Base-by-base conservation (phyloP, 768 basidiomycete species). In the Udeniomyces megalosporus region DNA sequence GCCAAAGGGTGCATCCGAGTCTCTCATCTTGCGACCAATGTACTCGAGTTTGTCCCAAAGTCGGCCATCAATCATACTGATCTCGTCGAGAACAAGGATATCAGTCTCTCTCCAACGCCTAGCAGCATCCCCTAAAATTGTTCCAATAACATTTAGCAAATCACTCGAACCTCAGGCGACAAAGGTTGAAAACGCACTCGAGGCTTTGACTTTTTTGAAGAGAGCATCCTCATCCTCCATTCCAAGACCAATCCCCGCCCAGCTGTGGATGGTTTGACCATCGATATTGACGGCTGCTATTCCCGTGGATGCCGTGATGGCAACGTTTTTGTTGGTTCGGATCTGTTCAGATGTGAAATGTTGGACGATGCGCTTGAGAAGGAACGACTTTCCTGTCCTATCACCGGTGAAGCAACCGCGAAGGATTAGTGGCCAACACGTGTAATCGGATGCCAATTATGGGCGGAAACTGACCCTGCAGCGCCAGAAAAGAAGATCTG, bases 291-390 rank as follows among this genome's bases (percentile, higher is more conserved):
- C 31, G 32, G 20, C 20, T 28, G 26, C 15, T 46, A 62, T 56
- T n/a, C 61, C 54, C 20, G 61, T 62, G 20, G 61, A 62, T 10
- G 61, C 61, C 28, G 61, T 62, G 24, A 62, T 55, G 10, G 51
- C 60, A 14, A 61, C 42, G 26, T 17, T 28, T 38, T 44, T 56
- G 1, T 14, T 2, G 34, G 15, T 17, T n/a, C 50, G 50, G 42
- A n/a, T 22, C 38, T 26, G 22, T 5, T 44, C 29, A 15, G 31
- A 42, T 20, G 29, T 47, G 24, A 59, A 32, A 6, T 31, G 24
- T 22, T 38, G 15, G 53, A 62, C 57, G 34, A 62, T 48, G n/a
- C 38, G 47, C 28, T 22, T n/a, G 4, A 62, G 55, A 2, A 62
- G 48, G 47, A 56, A 48, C 20, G 54, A 57, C 61, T 62, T 62